Evolutionary conservation across 805 yeast genomes (phyloP), one percentile per base, ranked within the genome.

Genomic region (Ogataea zsoltii): DNA sequence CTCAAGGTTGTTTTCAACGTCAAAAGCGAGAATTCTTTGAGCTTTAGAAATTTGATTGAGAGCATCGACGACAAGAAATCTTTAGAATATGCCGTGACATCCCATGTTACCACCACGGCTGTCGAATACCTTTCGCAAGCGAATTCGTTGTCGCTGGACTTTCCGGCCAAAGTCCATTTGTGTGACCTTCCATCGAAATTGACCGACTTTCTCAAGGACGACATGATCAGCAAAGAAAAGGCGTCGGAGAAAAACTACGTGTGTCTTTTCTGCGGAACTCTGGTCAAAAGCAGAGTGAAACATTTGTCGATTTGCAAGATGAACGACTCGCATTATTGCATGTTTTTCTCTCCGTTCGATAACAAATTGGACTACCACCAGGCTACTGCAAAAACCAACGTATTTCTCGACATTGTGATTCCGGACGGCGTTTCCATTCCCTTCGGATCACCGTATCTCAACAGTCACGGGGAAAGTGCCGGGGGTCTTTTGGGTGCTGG

Each of bases 391-490:
- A 70, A 49, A 42, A 58, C 33, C 29, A 55, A 62, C 9, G 41
- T 56, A 30, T 58, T 65, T 7, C 51, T 63, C 41, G 62, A 63
- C n/a, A 62, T 61, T 45, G 66, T 56, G 48, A 49, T 47, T 3
- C 54, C 56, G 12, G 35, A 42, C 17, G 44, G 54, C 2, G 50
- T 47, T 32, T 49, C 39, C 47, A 63, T 45, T 44, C 64, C 61
- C 17, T 67, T 70, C 77, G 50, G 77, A 77, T 44, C 88, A 0
- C 94, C 92, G 12, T 87, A 85, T 58, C 66, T 87, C 58, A 85
- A 88, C 44, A 70, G 72, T 4, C 90, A 85, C 62, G 95, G 95
- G 17, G 94, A 87, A 61, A 76, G 83, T 3, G 85, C 85, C 26
- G 69, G 71, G 9, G 75, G 76, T 15, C 71, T 81, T 2, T 68